phyloP scores from a whole-genome alignment of 2,329 filamentous ascomycete species.

The Lecanicillium sp. region DNA sequence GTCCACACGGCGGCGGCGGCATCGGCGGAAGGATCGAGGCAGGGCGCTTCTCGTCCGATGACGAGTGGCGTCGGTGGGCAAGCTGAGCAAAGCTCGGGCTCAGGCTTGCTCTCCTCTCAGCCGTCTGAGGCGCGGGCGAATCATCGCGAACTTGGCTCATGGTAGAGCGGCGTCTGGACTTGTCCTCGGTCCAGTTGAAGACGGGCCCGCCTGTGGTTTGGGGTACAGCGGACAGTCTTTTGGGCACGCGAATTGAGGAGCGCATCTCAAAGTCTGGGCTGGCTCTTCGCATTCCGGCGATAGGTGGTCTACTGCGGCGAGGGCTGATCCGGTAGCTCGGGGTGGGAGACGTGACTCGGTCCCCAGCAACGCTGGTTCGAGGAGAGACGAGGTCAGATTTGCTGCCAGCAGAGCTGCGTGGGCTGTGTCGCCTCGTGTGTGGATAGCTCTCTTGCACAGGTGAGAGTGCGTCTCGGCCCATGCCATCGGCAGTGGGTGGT shows the following conservation, averaged over 20 bases:
- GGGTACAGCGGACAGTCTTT: background rate
- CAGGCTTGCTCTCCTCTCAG: background rate
- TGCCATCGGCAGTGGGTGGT: slow-evolving; percentile 23
- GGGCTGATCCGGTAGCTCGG: slow-evolving; percentile 2
- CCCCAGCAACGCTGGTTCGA: slow-evolving; percentile 1
- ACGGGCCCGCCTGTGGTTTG: background rate
- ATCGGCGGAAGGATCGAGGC: slow-evolving; percentile 5
- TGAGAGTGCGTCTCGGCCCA: slow-evolving; percentile 12
- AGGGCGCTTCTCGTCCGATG: slow-evolving; percentile 5
- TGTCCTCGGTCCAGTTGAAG: slow-evolving; percentile 4
- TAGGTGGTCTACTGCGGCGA: slow-evolving; percentile 1
- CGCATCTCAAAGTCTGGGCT: background rate
- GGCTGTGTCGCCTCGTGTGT: background rate
- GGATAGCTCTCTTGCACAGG: slow-evolving; percentile 5
- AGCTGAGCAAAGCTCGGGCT: background rate
- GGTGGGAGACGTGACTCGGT: background rate
- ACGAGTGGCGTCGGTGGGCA: slow-evolving; percentile 9
- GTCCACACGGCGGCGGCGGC: slow-evolving; percentile 25
- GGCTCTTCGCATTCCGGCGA: background rate
- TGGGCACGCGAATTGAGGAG: background rate
- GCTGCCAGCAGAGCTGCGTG: background rate
- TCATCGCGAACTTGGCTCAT: background rate
- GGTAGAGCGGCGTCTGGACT: background rate
- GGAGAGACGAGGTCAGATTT: background rate
- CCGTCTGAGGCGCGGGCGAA: background rate